Conservation (phyloP, 1,284 basidiomycete species). For the Marasmius sp. region DNA sequence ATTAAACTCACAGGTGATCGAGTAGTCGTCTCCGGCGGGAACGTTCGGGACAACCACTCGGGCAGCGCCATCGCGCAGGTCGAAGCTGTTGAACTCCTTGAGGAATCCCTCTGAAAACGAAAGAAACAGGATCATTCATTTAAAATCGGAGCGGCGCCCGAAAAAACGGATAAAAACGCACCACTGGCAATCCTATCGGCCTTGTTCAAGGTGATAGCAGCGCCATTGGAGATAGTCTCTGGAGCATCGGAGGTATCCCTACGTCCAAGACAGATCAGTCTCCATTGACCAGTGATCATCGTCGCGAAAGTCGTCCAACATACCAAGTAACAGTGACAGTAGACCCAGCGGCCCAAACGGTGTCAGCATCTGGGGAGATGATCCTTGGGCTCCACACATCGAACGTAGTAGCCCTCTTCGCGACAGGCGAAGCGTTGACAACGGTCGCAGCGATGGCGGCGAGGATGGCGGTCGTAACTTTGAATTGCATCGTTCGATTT, state of each 20-base stretch:
- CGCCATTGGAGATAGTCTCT: conserved; percentile 3
- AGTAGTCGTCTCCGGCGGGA: conserved; percentile 5
- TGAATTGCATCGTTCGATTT: background rate
- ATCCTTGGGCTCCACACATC: conserved; percentile 11
- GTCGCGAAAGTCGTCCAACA: background rate
- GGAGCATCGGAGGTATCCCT: conserved; percentile 12
- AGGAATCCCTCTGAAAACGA: background rate
- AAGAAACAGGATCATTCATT: background rate
- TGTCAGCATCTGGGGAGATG: conserved; percentile 6
- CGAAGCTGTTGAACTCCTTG: background rate
- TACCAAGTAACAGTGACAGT: conserved; percentile 12
- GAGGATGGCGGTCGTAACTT: background rate
- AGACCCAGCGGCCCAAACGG: conserved; percentile 9
- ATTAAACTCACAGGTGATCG: conserved; percentile 8
- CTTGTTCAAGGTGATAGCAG: background rate
- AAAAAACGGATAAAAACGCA: background rate
- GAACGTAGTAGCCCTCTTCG: background rate
- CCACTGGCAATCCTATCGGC: background rate
- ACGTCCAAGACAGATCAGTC: background rate
- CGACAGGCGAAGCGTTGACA: background rate
- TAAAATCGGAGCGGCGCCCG: too few relatives aligned
- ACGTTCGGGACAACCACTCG: conserved; percentile 10
- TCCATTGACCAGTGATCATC: too few relatives aligned
- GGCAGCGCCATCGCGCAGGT: conserved; percentile 4
- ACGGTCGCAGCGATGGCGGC: background rate